Evolutionary conservation across 768 basidiomycete species (phyloP), one percentile per base, ranked within the genome.

Genomic region (Tubosaeta sp.): DNA sequence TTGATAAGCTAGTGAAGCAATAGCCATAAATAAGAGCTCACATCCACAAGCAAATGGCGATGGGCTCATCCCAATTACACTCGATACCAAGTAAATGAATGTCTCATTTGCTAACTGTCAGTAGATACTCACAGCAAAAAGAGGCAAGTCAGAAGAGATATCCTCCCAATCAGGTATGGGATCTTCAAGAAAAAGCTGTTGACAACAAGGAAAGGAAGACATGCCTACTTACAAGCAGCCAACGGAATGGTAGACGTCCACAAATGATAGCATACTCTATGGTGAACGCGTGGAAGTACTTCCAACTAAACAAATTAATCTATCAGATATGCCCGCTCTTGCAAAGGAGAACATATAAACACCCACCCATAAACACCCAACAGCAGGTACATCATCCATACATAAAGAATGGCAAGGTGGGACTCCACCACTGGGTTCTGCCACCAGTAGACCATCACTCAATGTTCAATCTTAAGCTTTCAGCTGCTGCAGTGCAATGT

Each of bases 221-320:
- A 27, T 13, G 38, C 10, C 14, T 3, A 2, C 64, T 61, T 38
- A 66, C 66, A 27, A 66, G 57, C 22, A 49, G 27, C 64, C 57
- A 68, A 11, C 53, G 63, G 22, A 68, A 62, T 14, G 61, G 26
- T 6, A 64, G 25, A 26, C 51, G 54, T 17, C 56, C 35, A 35
- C 56, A 50, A 43, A 66, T 45, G 26, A 68, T 19, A 22, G 57
- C 54, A 17, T 43, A 59, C 46, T 66, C 65, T 9, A 66, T 49
- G 11, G 26, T 39, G 5, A 53, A 53, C 0, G 62, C 51, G 10
- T 44, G 51, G 5, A 59, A 16, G n/a, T 64, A 66, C 19, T 63
- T 56, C 66, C 65, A 66, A 5, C 65, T 66, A 32, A 29, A 52
- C 1, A 8, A 37, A 12, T 19, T 2, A 19, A 22, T 29, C n/a